Evolutionary conservation across 176 grass and related monocot genomes (phyloP).

Genomic region (Tillandsia fasciculata): DNA sequence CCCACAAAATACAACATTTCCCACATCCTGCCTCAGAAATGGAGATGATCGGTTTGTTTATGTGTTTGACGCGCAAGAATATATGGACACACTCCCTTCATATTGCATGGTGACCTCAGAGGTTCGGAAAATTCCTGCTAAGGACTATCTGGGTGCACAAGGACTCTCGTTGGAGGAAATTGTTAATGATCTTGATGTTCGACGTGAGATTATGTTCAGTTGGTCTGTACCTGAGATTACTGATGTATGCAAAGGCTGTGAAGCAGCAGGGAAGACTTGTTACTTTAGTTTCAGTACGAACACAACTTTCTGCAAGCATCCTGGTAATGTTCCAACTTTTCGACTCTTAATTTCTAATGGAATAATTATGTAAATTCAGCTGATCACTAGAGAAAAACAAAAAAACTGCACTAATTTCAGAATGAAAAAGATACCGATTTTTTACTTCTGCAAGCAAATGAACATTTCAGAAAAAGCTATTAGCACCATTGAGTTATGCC

Average conservation of each 20-base stretch:
- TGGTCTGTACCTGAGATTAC: slow-evolving; percentile 26
- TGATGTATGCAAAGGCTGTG: slow-evolving; percentile 12
- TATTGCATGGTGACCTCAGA: slow-evolving; percentile 22
- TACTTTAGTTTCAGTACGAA: slow-evolving; percentile 8
- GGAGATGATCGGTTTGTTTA: slow-evolving; percentile 15
- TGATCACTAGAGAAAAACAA: background rate
- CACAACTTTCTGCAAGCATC: slow-evolving; percentile 27
- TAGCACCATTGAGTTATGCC: no score
- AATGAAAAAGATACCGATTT: background rate
- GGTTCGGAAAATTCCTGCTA: background rate
- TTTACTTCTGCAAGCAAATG: no score
- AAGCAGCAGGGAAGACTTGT: slow-evolving; percentile 17
- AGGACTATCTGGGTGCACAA: background rate
- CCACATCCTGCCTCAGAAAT: background rate
- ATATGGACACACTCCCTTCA: slow-evolving; percentile 25
- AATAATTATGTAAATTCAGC: background rate
- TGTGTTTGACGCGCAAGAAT: background rate
- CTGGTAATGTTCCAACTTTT: slow-evolving; percentile 14
- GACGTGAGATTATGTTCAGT: slow-evolving; percentile 9
- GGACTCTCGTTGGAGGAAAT: background rate
- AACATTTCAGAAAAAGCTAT: no score
- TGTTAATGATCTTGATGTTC: slow-evolving; percentile 8
- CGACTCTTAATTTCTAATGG: background rate
- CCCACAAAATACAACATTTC: background rate
- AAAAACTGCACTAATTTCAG: background rate